Evolutionary conservation across 2,329 filamentous ascomycete genomes (phyloP).

Genomic region (Fusarium irregulare): DNA sequence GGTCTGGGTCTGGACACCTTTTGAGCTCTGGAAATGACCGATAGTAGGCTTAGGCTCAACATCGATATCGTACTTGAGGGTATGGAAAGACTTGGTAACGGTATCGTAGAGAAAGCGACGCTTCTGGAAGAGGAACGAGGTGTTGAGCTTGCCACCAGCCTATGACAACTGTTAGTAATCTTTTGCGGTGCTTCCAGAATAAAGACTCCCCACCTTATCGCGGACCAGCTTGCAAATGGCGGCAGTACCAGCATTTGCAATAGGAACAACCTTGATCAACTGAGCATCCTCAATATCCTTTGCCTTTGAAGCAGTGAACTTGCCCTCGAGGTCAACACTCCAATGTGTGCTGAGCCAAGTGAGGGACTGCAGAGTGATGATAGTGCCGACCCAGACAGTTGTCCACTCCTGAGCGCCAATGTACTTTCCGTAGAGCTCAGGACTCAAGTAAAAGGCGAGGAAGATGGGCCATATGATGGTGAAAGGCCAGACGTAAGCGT

Average conservation of each 20-base stretch:
- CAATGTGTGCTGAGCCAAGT: slow-evolving; percentile 97
- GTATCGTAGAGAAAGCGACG: slow-evolving; percentile 89
- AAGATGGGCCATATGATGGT: slow-evolving; percentile 92
- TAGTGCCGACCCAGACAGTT: slow-evolving; percentile 90
- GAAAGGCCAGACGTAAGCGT: slow-evolving; percentile 95
- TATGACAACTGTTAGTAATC: slow-evolving; percentile 46
- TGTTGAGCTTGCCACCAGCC: slow-evolving; percentile 77
- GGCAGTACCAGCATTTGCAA: slow-evolving; percentile 86
- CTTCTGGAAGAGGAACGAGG: slow-evolving; percentile 98
- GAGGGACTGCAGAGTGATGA: slow-evolving; percentile 87
- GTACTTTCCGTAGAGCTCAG: slow-evolving; percentile 87
- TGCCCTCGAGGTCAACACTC: slow-evolving; percentile 87
- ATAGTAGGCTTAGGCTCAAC: slow-evolving; percentile 83
- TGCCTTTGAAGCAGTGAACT: slow-evolving; percentile 82
- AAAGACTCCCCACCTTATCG: slow-evolving; percentile 67
- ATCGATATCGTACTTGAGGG: slow-evolving; percentile 86
- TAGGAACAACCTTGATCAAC: slow-evolving; percentile 92
- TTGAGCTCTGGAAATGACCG: slow-evolving; percentile 80
- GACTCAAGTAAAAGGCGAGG: slow-evolving; percentile 84
- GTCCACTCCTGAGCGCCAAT: slow-evolving; percentile 98
- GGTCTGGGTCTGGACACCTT: slow-evolving; percentile 77
- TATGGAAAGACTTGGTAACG: slow-evolving; percentile 78
- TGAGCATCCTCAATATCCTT: slow-evolving; percentile 77
- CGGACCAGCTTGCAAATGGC: slow-evolving; percentile 87
- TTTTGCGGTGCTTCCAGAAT: slow-evolving; percentile 8